These are phyloP conservation scores for Aureobasidium vineae DNA, from an alignment of 2,329 filamentous ascomycete species.

Conservation along the genomic window DNA sequence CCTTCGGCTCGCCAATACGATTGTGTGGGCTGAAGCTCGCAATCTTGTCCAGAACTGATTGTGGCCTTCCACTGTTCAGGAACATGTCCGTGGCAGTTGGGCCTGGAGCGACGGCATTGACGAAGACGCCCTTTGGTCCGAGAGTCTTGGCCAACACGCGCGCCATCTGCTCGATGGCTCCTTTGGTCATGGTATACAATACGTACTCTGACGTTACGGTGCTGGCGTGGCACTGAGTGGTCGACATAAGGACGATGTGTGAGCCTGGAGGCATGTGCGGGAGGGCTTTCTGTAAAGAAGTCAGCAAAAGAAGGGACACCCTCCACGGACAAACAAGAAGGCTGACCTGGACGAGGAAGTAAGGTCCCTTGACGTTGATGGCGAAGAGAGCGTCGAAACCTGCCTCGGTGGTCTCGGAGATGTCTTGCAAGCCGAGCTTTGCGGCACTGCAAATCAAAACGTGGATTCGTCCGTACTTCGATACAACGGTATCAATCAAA, in stretches of 20 bases:
- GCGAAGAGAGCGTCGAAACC: slow-evolving; percentile 53
- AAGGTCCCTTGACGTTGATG: slow-evolving; percentile 59
- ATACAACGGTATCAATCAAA: slow-evolving; percentile 52
- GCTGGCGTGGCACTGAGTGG: slow-evolving; percentile 42
- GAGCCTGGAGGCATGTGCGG: slow-evolving; percentile 53
- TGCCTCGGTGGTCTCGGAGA: slow-evolving; percentile 52
- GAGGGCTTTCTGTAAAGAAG: slow-evolving; percentile 46
- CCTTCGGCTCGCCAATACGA: slow-evolving; percentile 50
- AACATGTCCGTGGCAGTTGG: slow-evolving; percentile 59
- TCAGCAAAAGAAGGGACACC: neutral
- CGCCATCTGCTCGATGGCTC: slow-evolving; percentile 54
- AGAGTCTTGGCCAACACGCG: slow-evolving; percentile 55
- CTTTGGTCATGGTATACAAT: slow-evolving; percentile 58
- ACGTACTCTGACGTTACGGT: slow-evolving; percentile 49
- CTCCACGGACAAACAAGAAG: neutral
- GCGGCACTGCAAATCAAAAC: slow-evolving; percentile 59
- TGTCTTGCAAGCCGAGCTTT: slow-evolving; percentile 50
- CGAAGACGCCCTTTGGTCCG: slow-evolving; percentile 51
- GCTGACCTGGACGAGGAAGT: slow-evolving; percentile 51
- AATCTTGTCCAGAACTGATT: slow-evolving; percentile 49
- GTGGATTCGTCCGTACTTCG: slow-evolving; percentile 57
- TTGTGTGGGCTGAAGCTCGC: slow-evolving; percentile 46
- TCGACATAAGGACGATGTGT: slow-evolving; percentile 55
- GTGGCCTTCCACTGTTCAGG: slow-evolving; percentile 44
- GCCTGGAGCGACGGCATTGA: slow-evolving; percentile 54